Base-by-base conservation (phyloP, 169 alveolate species). In the Eimeria falciformis region DNA sequence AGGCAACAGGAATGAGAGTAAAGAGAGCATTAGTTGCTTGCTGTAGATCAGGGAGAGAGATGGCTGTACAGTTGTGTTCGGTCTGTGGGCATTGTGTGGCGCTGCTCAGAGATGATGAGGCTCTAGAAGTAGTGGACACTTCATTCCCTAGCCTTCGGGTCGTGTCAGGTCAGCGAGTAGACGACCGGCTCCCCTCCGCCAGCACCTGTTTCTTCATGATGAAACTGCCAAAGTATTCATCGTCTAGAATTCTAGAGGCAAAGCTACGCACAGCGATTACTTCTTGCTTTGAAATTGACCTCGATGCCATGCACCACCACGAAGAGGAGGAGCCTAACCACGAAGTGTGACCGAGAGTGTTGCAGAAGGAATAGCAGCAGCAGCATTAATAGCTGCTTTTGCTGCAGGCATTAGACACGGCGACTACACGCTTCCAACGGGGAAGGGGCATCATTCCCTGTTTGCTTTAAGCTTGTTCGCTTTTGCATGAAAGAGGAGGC, bases 141-240 rank as follows among this genome's bases (percentile, higher is more conserved):
- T 87, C 92, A 18, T 78, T 87, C 84, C 53, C 88, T n/a, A 71
- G 88, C 45, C 71, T 71, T 23, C 84, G 86, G 66, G 23, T 46
- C 23, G 82, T 71, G 46, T 45, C 68, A 23, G 58, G 79, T 23
- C 87, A 73, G 69, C 77, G 82, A 21, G 88, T 91, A 25, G 98
- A 97, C 94, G 94, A 94, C 73, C 92, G 98, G 65, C 94, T 97
- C 65, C 98, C 98, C 56, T 96, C 98, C 46, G 96, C 98, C 33
- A 96, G 97, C 71, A 97, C 98, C 1, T 97, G 98, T 83, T 96
- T 97, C 55, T 96, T 96, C 91, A 96, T 98, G 81, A 93, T 97
- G 84, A 94, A 96, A 84, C 86, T 97, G 84, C 98, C 98, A 43
- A 95, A 91, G 93, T 97, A 97, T 79, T 97, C 98, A 33, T 92